Conservation (phyloP, 176 grass and related monocot species). For the Metroxylon sagu region DNA sequence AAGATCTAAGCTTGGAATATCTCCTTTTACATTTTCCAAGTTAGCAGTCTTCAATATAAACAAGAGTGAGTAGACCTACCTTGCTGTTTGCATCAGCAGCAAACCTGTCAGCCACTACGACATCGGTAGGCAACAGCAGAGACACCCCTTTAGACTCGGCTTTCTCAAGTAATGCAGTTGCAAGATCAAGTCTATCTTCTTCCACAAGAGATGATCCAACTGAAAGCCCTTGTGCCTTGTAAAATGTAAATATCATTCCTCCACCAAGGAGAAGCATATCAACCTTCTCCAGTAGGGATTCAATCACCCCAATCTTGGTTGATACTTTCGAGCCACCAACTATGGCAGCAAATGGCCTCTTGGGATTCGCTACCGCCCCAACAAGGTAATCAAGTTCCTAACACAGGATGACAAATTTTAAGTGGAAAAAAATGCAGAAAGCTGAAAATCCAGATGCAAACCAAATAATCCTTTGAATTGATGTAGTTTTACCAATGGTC, state of each 20-base stretch:
- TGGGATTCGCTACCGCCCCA: neutral
- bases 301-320: constrained; percentile 7
- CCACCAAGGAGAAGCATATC: constrained; percentile 4
- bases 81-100: constrained; percentile 3
- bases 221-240: neutral
- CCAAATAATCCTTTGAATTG: too few relatives aligned
- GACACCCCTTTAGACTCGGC: neutral
- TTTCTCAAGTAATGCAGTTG: neutral
- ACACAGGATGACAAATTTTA: neutral
- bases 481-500: too few relatives aligned
- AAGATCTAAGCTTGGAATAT: too few relatives aligned
- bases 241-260: constrained; percentile 4
- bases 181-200: constrained; percentile 1
- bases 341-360: constrained; percentile 1
- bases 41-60: too few relatives aligned
- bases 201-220: neutral
- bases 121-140: constrained; percentile 1
- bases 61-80: neutral
- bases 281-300: neutral
- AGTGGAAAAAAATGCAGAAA: too few relatives aligned
- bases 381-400: constrained; percentile 7
- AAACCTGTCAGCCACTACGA: neutral
- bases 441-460: too few relatives aligned
- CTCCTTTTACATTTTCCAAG: too few relatives aligned
- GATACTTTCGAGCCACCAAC: constrained; percentile 4